Evolutionary conservation across 163 green algal genomes (phyloP).

Genomic region (Volvox carteri): DNA sequence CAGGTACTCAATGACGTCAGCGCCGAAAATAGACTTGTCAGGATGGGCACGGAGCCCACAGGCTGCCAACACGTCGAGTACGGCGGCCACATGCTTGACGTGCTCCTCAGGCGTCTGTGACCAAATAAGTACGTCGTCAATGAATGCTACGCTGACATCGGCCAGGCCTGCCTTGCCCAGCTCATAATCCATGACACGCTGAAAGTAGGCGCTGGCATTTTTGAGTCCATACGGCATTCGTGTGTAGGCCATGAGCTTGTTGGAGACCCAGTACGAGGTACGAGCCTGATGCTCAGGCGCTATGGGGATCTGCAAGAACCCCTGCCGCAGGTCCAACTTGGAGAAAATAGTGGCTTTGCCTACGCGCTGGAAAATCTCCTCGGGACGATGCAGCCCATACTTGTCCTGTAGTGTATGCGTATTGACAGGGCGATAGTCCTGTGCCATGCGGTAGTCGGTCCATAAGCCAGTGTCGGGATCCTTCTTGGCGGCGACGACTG

Average conservation of each 20-base stretch:
- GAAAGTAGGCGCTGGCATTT: too few species aligned
- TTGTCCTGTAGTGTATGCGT: not conserved
- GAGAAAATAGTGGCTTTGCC: not conserved
- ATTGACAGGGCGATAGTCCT: slow-evolving; percentile 21
- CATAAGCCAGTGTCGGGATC: slow-evolving; percentile 4
- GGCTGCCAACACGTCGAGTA: slow-evolving; percentile 11
- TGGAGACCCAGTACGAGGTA: slow-evolving; percentile 52
- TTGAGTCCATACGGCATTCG: too few species aligned
- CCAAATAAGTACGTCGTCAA: slow-evolving; percentile 31
- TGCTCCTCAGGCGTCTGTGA: slow-evolving; percentile 45
- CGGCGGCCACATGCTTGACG: slow-evolving; percentile 41
- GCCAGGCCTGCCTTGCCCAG: not conserved
- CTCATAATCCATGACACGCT: too few species aligned
- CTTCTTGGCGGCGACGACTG: slow-evolving; percentile 32
- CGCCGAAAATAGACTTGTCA: slow-evolving; percentile 37
- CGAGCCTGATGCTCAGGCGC: slow-evolving; percentile 21
- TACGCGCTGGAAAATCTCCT: slow-evolving; percentile 37
- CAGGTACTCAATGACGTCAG: slow-evolving; percentile 25
- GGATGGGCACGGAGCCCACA: slow-evolving; percentile 41
- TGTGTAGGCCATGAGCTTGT: too few species aligned
- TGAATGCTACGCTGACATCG: not conserved
- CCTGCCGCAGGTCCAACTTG: slow-evolving; percentile 43
- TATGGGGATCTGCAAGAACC: slow-evolving; percentile 58
- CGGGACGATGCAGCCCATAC: slow-evolving; percentile 28
- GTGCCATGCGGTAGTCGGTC: slow-evolving; percentile 9